Base-by-base conservation (phyloP, 2,329 filamentous ascomycete species). In the Elsinoe necatrix region DNA sequence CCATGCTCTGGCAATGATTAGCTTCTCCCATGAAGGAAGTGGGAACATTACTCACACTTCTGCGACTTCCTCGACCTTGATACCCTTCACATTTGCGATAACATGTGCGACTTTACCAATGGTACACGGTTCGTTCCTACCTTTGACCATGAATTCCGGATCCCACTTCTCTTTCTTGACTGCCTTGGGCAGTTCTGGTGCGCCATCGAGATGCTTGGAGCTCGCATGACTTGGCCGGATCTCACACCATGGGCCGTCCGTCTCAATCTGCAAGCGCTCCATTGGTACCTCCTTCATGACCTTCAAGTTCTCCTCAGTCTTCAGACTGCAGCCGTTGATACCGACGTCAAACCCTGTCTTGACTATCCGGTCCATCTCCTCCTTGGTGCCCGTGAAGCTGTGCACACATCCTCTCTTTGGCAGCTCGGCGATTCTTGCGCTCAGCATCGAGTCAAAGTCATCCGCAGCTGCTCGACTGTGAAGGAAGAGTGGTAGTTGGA, bases 101-200 rank as follows among this genome's bases (percentile, higher is more conserved):
- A 92, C 88, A 69, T 86, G 84, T n/a, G 89, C 93, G 12, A 98
- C 87, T 55, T 86, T 83, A 61, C 85, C 83, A 62, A 98, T 96
- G 55, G 81, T 86, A 64, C 86, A 91, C 8, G 92, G 89, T 72
- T 98, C 93, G 68, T 98, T 98, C 59, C 93, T 82, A 0, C 92
- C 89, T 73, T 97, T 98, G 55, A 98, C 81, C 87, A 96, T 92
- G 39, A 79, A 79, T 0, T 91, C 92, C 65, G 88, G 83, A 43
- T 82, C 80, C 86, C 90, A 98, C 70, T 88, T 95, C 74, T 98
- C 93, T 74, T 95, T 97, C 78, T 97, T 98, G 27, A 96, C 86
- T 3, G 84, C 78, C 72, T 87, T 95, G 63, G 85, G 93, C 31
- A 89, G 74, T 54, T 83, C 78, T 0, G 86, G 85, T 1, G 87